These are phyloP conservation scores for Gaeumannomyces sp. DNA, from an alignment of 2,329 filamentous ascomycete species.

Conservation along the genomic window DNA sequence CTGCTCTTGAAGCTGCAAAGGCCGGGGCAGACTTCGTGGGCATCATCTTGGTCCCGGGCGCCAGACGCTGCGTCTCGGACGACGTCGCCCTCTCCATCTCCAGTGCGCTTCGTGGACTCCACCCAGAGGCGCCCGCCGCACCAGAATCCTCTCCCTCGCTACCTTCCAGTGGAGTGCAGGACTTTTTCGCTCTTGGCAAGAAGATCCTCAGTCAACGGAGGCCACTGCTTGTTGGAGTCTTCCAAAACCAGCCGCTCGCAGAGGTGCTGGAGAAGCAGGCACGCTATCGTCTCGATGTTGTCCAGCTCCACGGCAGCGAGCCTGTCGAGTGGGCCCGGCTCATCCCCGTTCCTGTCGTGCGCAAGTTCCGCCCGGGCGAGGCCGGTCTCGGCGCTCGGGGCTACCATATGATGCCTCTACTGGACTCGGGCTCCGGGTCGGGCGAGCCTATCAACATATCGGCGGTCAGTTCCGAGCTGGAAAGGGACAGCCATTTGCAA, in stretches of 20 bases:
- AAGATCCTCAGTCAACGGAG: slow-evolving; percentile 32
- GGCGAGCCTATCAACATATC: slow-evolving; percentile 71
- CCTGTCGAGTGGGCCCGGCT: slow-evolving; percentile 83
- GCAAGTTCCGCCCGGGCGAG: slow-evolving; percentile 72
- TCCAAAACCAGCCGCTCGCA: slow-evolving; percentile 80
- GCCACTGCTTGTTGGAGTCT: slow-evolving; percentile 84
- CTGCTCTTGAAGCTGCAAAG: slow-evolving; percentile 72
- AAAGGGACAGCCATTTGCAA: slow-evolving; percentile 61
- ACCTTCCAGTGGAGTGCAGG: slow-evolving; percentile 29
- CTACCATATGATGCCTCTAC: slow-evolving; percentile 74
- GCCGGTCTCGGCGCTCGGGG: slow-evolving; percentile 67
- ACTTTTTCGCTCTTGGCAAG: slow-evolving; percentile 55
- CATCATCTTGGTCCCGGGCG: slow-evolving; percentile 80
- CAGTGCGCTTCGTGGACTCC: slow-evolving; percentile 55
- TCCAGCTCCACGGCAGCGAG: slow-evolving; percentile 89
- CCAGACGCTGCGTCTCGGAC: slow-evolving; percentile 72
- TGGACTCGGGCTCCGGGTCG: slow-evolving; percentile 82
- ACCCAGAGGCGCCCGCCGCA: slow-evolving; percentile 29
- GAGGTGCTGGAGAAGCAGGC: slow-evolving; percentile 76
- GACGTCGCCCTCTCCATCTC: slow-evolving; percentile 79
- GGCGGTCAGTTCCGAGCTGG: slow-evolving; percentile 60
- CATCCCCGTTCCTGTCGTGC: slow-evolving; percentile 90
- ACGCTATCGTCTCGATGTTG: slow-evolving; percentile 72
- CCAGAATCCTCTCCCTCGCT: slow-evolving; percentile 20
- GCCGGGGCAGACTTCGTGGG: slow-evolving; percentile 88